phyloP scores from a whole-genome alignment of 2,329 filamentous ascomycete species.

The Hypocreales sp. region DNA sequence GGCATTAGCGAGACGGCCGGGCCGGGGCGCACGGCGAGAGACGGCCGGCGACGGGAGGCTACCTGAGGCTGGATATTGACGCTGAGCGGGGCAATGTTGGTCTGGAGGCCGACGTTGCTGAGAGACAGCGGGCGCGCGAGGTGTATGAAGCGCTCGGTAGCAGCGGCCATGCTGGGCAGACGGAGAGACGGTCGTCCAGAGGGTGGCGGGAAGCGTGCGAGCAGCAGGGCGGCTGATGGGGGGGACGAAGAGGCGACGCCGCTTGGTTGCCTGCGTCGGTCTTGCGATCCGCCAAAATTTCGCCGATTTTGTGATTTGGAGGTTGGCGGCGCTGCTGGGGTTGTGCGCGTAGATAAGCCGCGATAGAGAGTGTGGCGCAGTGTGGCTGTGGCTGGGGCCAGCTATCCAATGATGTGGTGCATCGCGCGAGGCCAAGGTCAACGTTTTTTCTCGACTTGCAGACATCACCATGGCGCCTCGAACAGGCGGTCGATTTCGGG shows the following conservation, averaged over 20 bases:
- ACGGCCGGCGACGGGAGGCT: conserved; percentile 18
- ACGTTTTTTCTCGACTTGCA: conserved; percentile 5
- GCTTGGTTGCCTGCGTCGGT: conserved; percentile 9
- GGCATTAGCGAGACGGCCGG: too few relatives aligned
- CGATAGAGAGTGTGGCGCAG: conserved; percentile 21
- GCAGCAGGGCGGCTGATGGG: conserved; percentile 5
- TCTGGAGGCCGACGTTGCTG: conserved; percentile 60
- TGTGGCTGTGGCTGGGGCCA: conserved; percentile 15
- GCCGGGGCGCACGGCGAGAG: too few relatives aligned
- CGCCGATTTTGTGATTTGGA: conserved; percentile 26
- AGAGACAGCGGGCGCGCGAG: conserved; percentile 85
- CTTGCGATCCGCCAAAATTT: conserved; percentile 22
- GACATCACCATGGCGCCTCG: conserved; percentile 23
- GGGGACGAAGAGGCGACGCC: conserved; percentile 8
- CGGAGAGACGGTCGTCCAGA: conserved; percentile 1
- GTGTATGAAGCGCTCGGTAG: conserved; percentile 80
- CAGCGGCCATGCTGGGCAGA: conserved; percentile 59
- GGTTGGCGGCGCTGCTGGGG: conserved; percentile 24
- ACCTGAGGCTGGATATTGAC: conserved; percentile 95
- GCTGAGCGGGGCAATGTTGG: conserved; percentile 78
- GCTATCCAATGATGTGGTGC: too few relatives aligned
- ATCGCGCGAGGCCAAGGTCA: too few relatives aligned
- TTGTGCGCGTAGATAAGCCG: conserved; percentile 40
- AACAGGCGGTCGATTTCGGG: conserved; percentile 17
- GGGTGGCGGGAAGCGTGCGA: conserved; percentile 5